Percentiles rank a stretch among this genome's conserved stretches.
phyloP scores from a whole-genome alignment of 495 filamentous ascomycete species.

The Neurospora terricola region DNA sequence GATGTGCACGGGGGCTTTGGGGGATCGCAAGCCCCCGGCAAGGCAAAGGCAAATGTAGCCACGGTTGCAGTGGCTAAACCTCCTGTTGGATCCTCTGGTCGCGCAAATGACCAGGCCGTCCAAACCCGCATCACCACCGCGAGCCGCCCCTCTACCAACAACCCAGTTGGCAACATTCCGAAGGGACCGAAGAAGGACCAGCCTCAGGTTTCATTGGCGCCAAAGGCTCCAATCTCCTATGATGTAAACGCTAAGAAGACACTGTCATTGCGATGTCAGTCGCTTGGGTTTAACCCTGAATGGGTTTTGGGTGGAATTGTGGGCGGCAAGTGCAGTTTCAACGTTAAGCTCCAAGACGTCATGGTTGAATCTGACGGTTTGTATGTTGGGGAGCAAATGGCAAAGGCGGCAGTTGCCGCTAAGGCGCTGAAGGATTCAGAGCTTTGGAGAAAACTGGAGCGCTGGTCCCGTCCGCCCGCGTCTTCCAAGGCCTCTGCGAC shows the following conservation, averaged over 20 bases:
- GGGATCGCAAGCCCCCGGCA: not conserved
- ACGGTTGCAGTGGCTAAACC: not conserved
- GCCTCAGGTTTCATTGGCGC: not conserved
- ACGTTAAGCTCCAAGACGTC: not conserved
- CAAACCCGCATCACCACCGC: not conserved
- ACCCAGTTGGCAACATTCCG: not conserved
- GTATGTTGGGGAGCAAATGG: not conserved
- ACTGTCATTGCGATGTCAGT: conserved; percentile 19
- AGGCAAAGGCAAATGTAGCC: not conserved
- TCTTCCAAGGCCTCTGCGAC: no score
- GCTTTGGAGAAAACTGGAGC: not conserved
- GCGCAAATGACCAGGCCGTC: not conserved
- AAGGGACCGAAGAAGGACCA: not conserved
- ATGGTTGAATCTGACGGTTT: not conserved
- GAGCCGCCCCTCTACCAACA: not conserved
- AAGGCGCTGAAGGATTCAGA: conserved; percentile 6
- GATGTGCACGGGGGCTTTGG: not conserved
- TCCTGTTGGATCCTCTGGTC: not conserved
- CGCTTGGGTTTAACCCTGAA: conserved; percentile 22
- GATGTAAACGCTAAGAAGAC: not conserved
- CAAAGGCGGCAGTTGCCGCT: conserved; percentile 1
- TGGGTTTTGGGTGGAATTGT: not conserved
- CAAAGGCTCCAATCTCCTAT: not conserved
- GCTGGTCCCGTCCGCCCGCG: not conserved
- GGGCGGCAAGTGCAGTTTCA: conserved; percentile 1